Base-by-base conservation (phyloP, 208 protist species). In the Trypanosoma platydactyli region DNA sequence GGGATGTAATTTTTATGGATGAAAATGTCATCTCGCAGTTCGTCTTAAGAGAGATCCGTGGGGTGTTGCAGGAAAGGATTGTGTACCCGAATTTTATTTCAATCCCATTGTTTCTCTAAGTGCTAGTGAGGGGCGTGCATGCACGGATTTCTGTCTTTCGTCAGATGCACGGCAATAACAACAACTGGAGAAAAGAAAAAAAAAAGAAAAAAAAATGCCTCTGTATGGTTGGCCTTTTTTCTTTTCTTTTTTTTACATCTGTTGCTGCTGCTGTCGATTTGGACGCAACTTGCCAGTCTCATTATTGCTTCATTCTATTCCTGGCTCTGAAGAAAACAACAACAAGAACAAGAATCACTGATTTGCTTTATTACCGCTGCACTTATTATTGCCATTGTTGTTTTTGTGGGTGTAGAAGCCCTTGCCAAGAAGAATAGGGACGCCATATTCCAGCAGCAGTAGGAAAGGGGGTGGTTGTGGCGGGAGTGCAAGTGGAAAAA, bases 31-130 rank as follows among this genome's bases (percentile, higher is more conserved):
- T 95, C 16, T 77, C 71, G 20, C 77, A 83, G 44, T 88, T 95
- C 64, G 71, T 91, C 1, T 59, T 88, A 55, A 73, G 71, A 22
- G 89, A 95, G 68, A 72, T 95, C 30, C 76, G 80, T 16, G 70
- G 80, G 1, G 73, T 90, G 53, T 46, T 95, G 58, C 69, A 81
- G 35, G 79, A 92, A 42, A 86, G 83, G 24, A 64, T 92, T 27
- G 60, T 95, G 25, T 80, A 84, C 0, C 89, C 89, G 11, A 81
- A 95, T 60, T 91, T 76, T 54, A 74, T 95, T 24, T 64, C 44
- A 5, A 60, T 92, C 33, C 84, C 84, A 0, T 24, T 95, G 1
- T 53, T 42, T 62, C 5, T 35, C 0, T 69, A 22, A 67, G 27
- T 5, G 25, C 16, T 24, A 3, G 15, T 45, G 2, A 9, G 22